Percentiles rank a stretch among this genome's conserved stretches.
phyloP scores from a whole-genome alignment of 306 rosid species.

The Fagus sylvatica region DNA sequence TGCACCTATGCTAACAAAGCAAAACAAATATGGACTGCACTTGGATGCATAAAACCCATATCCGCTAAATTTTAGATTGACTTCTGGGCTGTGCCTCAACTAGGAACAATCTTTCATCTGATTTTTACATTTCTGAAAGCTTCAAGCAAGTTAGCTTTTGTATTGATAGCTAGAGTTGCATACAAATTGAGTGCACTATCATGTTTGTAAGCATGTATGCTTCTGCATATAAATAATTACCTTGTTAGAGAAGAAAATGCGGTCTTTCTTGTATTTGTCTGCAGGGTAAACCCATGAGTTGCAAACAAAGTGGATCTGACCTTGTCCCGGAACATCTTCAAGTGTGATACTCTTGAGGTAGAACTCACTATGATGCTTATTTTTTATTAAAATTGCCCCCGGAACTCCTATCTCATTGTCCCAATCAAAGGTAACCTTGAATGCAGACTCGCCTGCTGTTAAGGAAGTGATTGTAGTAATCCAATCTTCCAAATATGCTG shows the following conservation, averaged over 20 bases:
- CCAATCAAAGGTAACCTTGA: constrained; percentile 50
- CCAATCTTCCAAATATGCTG: constrained; percentile 56
- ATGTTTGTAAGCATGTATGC: too few species aligned
- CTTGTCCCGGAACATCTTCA: constrained; percentile 49
- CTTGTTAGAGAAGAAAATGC: constrained; percentile 71
- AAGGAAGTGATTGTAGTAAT: constrained; percentile 38
- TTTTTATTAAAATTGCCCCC: constrained; percentile 50
- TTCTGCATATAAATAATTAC: constrained; percentile 22
- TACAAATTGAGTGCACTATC: background rate
- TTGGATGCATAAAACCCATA: too few species aligned
- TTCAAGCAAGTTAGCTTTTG: too few species aligned
- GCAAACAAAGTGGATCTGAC: constrained; percentile 49
- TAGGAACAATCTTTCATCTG: too few species aligned
- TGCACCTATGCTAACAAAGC: too few species aligned
- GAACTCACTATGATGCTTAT: constrained; percentile 47
- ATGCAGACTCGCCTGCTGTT: constrained; percentile 44
- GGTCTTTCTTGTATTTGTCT: constrained; percentile 24
- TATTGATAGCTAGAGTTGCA: background rate
- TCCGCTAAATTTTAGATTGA: too few species aligned
- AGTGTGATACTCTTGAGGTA: constrained; percentile 58
- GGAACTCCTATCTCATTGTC: constrained; percentile 51
- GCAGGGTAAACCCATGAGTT: constrained; percentile 72
- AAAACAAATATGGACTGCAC: too few species aligned
- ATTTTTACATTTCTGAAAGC: too few species aligned
- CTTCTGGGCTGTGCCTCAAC: too few species aligned